Base-by-base conservation (phyloP, 345 rosid genomes). In the Syzygium aromaticum region DNA sequence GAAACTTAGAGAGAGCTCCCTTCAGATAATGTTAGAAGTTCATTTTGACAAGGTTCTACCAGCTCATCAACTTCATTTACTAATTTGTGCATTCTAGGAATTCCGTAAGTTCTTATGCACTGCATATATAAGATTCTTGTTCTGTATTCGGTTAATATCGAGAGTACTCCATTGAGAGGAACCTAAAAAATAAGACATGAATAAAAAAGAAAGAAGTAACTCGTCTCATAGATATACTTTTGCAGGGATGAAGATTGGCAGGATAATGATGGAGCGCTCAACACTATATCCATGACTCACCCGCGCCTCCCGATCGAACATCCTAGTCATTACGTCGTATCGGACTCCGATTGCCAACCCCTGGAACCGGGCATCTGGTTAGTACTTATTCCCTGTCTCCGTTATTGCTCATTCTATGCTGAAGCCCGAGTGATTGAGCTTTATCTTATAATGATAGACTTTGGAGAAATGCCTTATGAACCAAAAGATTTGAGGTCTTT, bases 211-310 rank as follows among this genome's bases (percentile, higher is more conserved):
- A 67, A 67, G 25, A 67, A 67, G 19, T 17, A 33, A 73, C 19
- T 33, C 80, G 10, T 33, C 80, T 27, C 59, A 54, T 84, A 51
- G 9, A 86, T 15, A 56, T 57, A 51, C 52, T 28, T 87, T 49
- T 43, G 30, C 87, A 98, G 99, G 93, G 98, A 98, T 91, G 98
- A 98, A 88, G 98, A 95, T 89, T 98, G 99, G 99, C 92, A 87
- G 87, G 99, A 98, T 88, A 98, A 98, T 88, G 99, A 98, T 88
- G 99, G 99, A 88, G 99, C 99, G 59, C 87, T 98, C 87, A 98
- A 96, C 93, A 95, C 97, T 52, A 91, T 98, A 90, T 96, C 99
- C 54, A 95, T 96, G 95, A 98, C 99, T 88, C 96, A 96, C 88
- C 99, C 99, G 23, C 94, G 94, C 54, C 85, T 96, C 52, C 99